Evolutionary conservation across 2,329 filamentous ascomycete species (phyloP).

Genomic region (Fusarium burgessii): DNA sequence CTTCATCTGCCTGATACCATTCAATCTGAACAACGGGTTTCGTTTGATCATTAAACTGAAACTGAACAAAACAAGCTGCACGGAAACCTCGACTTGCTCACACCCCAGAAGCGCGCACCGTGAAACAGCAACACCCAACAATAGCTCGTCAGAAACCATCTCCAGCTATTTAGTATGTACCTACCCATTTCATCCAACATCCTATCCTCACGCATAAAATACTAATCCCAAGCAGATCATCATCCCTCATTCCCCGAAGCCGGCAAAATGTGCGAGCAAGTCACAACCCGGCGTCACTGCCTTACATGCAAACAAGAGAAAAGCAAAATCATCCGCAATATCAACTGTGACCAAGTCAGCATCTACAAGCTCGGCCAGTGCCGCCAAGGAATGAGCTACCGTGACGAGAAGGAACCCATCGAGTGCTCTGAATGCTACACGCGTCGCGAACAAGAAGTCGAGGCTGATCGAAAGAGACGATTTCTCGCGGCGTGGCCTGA

Average conservation of each 20-base stretch:
- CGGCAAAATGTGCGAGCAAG: conserved; percentile 10
- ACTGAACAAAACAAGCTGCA: background rate
- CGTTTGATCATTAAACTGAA: accelerated
- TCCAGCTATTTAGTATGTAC: background rate
- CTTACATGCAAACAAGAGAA: background rate
- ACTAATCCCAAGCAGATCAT: background rate
- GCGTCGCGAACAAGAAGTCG: background rate
- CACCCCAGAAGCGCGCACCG: background rate
- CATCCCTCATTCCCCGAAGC: no score
- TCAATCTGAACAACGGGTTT: accelerated
- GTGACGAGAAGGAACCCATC: background rate
- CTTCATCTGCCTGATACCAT: no score
- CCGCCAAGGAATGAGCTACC: background rate
- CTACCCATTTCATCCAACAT: background rate
- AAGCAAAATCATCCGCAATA: background rate
- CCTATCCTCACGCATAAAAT: background rate
- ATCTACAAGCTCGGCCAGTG: conserved; percentile 11
- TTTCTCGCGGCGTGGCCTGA: conserved; percentile 6
- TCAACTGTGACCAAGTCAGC: conserved; percentile 3
- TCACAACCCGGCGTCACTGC: background rate
- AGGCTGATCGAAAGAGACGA: background rate
- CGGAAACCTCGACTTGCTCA: no score
- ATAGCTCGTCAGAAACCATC: no score
- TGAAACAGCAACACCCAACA: accelerated
- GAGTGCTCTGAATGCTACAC: background rate